phyloP scores from a whole-genome alignment of 2,329 filamentous ascomycete genomes.

The Pseudopyrenochaeta lycopersici region DNA sequence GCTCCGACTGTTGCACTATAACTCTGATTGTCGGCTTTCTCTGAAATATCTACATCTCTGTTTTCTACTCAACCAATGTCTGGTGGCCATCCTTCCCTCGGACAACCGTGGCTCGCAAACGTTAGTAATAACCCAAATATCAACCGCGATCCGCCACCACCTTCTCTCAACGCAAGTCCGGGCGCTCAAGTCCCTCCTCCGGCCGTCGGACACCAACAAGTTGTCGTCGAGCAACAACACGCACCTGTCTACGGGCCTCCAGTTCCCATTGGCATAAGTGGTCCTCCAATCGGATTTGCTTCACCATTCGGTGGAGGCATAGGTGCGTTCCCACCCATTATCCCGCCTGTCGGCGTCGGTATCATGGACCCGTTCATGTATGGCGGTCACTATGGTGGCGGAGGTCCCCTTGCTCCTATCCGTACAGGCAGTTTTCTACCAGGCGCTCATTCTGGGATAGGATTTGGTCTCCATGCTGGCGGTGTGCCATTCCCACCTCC shows the following conservation, averaged over 20 bases:
- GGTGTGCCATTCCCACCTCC: constrained; percentile 36
- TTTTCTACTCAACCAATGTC: constrained; percentile 25
- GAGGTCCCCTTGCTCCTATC: constrained; percentile 33
- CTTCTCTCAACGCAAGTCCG: constrained; percentile 28
- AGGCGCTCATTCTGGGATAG: constrained; percentile 35
- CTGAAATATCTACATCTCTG: not conserved
- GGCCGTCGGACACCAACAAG: constrained; percentile 7
- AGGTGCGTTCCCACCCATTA: constrained; percentile 34
- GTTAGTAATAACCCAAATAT: constrained; percentile 47
- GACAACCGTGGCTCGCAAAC: constrained; percentile 38
- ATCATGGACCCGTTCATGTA: constrained; percentile 33
- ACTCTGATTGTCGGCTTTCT: not conserved
- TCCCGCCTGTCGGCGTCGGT: constrained; percentile 16
- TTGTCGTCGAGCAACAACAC: constrained; percentile 34
- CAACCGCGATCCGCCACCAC: constrained; percentile 43
- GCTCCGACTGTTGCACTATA: not conserved
- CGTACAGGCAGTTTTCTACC: constrained; percentile 33
- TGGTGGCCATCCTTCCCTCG: constrained; percentile 32
- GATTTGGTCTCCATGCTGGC: constrained; percentile 30
- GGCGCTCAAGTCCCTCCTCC: constrained; percentile 15
- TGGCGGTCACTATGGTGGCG: constrained; percentile 22
- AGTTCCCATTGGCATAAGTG: constrained; percentile 28
- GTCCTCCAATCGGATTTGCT: constrained; percentile 19
- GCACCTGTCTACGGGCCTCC: constrained; percentile 33
- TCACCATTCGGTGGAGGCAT: constrained; percentile 31